Evolutionary conservation across 2,329 filamentous ascomycete genomes (phyloP).

Genomic region (Aspergillus aculeatus): DNA sequence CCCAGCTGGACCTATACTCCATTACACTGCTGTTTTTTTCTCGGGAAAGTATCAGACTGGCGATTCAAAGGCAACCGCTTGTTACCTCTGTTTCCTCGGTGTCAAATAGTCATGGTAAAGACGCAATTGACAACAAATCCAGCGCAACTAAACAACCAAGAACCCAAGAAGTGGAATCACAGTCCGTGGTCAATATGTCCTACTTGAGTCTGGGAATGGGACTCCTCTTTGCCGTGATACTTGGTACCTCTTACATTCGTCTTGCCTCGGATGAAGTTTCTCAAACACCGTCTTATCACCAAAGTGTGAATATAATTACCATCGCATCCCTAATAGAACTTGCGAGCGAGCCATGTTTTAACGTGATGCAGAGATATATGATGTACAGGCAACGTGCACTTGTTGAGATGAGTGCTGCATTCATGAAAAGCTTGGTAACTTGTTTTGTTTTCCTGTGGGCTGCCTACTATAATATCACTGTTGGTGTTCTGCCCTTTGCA

Average conservation of each 20-base stretch:
- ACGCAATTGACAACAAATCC: slow-evolving; percentile 8
- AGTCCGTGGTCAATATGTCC: slow-evolving; percentile 83
- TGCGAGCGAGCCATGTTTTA: slow-evolving; percentile 82
- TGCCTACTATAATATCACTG: slow-evolving; percentile 49
- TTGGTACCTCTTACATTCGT: slow-evolving; percentile 68
- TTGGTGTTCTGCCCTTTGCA: slow-evolving; percentile 85
- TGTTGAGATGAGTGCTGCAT: slow-evolving; percentile 79
- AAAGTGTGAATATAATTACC: slow-evolving; percentile 56
- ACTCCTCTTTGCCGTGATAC: slow-evolving; percentile 58
- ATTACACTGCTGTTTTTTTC: slow-evolving; percentile 94
- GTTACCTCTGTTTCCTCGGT: slow-evolving; percentile 12
- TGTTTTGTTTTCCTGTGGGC: slow-evolving; percentile 69
- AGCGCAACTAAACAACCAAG: slow-evolving; percentile 15
- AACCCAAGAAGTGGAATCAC: slow-evolving; percentile 43
- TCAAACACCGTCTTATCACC: slow-evolving; percentile 61
- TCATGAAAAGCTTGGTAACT: slow-evolving; percentile 72
- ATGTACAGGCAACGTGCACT: slow-evolving; percentile 76
- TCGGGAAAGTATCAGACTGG: slow-evolving; percentile 85
- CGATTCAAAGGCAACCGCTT: slow-evolving; percentile 75
- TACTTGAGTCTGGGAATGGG: slow-evolving; percentile 75
- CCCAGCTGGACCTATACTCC: slow-evolving; percentile 90
- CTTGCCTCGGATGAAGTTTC: slow-evolving; percentile 52
- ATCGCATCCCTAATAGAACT: slow-evolving; percentile 70
- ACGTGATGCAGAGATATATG: slow-evolving; percentile 77
- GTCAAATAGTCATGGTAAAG: slow-evolving; percentile 14